Percentiles rank a stretch among this genome's conserved stretches.
phyloP scores from a whole-genome alignment of 192 early-diverging fungal species.

The Coemansia asiatica region DNA sequence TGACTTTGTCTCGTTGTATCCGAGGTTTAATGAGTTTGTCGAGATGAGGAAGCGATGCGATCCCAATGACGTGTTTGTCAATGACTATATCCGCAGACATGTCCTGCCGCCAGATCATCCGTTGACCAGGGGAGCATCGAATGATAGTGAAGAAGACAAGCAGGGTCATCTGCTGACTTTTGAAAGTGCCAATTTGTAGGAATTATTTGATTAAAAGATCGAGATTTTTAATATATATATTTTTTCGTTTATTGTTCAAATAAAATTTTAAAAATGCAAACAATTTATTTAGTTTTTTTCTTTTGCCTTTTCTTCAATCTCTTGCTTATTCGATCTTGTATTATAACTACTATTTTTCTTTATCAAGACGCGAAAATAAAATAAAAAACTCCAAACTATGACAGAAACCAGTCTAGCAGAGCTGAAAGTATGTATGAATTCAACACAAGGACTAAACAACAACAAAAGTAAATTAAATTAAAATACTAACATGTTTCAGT shows the following conservation, averaged over 20 bases:
- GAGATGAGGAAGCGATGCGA: constrained; percentile 59
- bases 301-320: neutral
- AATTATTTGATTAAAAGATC: neutral
- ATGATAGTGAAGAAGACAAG: neutral
- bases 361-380: neutral
- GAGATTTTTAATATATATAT: too few species aligned
- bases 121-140: neutral
- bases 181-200: neutral
- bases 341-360: neutral
- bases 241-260: too few species aligned
- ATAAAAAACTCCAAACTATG: neutral
- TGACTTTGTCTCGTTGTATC: constrained; percentile 61
- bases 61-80: constrained; percentile 69
- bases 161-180: neutral
- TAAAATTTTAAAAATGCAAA: too few species aligned
- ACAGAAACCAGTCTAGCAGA: constrained; percentile 10
- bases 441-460: neutral
- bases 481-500: too few species aligned
- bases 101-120: constrained; percentile 44
- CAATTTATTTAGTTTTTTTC: too few species aligned
- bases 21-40: constrained; percentile 62
- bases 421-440: neutral
- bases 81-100: constrained; percentile 68
- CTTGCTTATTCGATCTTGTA: neutral
- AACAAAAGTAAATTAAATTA: neutral